Percentiles rank a stretch among this genome's conserved stretches.
Conservation (phyloP, 345 rosid genomes). For the Populus tremula region DNA sequence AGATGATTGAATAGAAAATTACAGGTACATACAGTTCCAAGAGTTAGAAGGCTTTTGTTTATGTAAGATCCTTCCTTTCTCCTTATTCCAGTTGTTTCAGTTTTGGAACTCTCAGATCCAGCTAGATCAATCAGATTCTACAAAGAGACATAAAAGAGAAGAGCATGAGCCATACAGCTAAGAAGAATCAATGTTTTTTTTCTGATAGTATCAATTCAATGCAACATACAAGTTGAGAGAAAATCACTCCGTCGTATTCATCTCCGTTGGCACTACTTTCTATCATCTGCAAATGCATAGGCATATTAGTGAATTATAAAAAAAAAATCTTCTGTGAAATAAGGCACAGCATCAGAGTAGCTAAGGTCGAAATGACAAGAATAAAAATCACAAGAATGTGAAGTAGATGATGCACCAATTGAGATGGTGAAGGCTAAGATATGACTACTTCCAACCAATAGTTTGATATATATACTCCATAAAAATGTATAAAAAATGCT, state of each 20-base stretch:
- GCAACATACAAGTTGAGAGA: constrained; percentile 88
- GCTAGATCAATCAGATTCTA: constrained; percentile 99
- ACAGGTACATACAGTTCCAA: constrained; percentile 79
- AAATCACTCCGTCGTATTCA: constrained; percentile 96
- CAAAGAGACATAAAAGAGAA: constrained; percentile 17
- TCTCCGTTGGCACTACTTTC: constrained; percentile 93
- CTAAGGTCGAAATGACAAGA: neutral
- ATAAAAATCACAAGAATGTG: neutral
- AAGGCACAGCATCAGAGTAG: neutral
- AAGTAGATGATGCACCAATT: neutral
- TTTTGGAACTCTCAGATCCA: constrained; percentile 99
- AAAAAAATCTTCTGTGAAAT: neutral
- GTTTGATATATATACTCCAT: neutral
- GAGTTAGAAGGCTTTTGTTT: constrained; percentile 98
- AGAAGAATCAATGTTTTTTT: neutral
- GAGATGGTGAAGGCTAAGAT: neutral
- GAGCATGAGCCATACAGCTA: constrained; percentile 6
- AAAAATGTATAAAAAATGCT: neutral
- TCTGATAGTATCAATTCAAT: constrained; percentile 18
- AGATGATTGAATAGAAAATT: neutral
- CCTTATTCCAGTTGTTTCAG: constrained; percentile 95
- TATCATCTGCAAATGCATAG: constrained; percentile 73
- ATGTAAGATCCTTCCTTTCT: constrained; percentile 99
- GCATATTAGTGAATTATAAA: constrained; percentile 8
- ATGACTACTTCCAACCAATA: neutral